A percentile compares a stretch with the other conserved stretches of the same genome.
Evolutionary conservation across 208 protist genomes (phyloP).

Genomic region (Trypanosoma grayi): DNA sequence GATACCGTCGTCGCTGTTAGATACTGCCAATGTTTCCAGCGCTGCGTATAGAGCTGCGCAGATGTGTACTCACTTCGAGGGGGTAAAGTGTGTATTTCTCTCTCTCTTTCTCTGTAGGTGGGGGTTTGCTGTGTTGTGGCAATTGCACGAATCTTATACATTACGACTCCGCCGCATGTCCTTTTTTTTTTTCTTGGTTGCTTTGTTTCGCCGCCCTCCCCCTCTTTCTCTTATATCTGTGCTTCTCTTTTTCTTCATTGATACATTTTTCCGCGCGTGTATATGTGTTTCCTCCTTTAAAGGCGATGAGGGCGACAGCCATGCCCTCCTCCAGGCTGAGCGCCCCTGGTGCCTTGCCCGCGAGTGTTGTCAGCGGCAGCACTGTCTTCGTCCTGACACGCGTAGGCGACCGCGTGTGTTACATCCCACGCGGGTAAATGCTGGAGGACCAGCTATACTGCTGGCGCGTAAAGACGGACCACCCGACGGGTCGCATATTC

Average conservation of each 20-base stretch:
- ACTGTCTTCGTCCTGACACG: constrained; percentile 7
- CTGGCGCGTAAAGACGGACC: constrained; percentile 18
- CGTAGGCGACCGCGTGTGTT: constrained; percentile 10
- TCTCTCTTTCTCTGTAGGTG: too few relatives aligned
- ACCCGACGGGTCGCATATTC: constrained; percentile 14
- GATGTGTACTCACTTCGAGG: too few relatives aligned
- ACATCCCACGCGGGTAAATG: constrained; percentile 8
- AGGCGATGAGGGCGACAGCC: background rate
- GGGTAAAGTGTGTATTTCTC: too few relatives aligned
- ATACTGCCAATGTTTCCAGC: background rate
- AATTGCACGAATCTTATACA: too few relatives aligned
- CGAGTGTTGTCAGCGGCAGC: constrained; percentile 7
- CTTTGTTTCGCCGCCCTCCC: too few relatives aligned
- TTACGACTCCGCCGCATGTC: background rate
- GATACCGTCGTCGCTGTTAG: background rate
- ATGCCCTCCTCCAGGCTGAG: background rate
- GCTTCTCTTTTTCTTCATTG: constrained; percentile 1
- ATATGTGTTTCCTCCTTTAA: too few relatives aligned
- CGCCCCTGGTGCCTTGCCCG: constrained; percentile 2
- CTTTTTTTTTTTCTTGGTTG: background rate
- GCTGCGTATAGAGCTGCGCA: background rate
- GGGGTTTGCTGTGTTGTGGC: too few relatives aligned
- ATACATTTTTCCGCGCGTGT: too few relatives aligned
- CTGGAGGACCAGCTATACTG: constrained; percentile 17
- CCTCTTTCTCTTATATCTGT: background rate